Evolutionary conservation across 352 stramenopile genomes (phyloP).

Genomic region (Albugo candida): DNA sequence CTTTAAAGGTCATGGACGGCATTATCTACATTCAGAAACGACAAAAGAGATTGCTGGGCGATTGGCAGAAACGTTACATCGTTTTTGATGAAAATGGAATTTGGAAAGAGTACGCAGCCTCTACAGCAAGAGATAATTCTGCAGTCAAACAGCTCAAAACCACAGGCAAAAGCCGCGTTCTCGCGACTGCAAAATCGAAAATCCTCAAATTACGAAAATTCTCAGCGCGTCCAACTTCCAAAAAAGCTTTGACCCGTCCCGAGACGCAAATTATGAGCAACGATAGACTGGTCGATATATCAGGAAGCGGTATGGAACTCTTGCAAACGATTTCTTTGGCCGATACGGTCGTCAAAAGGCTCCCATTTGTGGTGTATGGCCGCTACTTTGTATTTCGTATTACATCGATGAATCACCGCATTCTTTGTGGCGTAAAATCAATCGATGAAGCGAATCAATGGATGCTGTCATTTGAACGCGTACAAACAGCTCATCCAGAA

Average conservation of each 20-base stretch:
- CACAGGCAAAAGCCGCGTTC: not conserved
- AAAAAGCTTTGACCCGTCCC: slow-evolving; percentile 1
- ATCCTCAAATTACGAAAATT: too few relatives aligned
- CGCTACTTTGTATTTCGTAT: slow-evolving; percentile 39
- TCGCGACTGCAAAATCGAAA: slow-evolving; percentile 1
- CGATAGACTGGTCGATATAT: slow-evolving; percentile 17
- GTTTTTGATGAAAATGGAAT: slow-evolving; percentile 23
- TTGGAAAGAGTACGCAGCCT: slow-evolving; percentile 28
- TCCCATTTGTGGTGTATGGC: slow-evolving; percentile 29
- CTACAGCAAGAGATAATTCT: slow-evolving; percentile 3
- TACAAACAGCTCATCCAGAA: slow-evolving; percentile 5
- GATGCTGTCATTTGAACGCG: slow-evolving; percentile 17
- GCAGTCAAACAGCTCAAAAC: not conserved
- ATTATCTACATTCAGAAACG: too few relatives aligned
- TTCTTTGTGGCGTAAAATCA: slow-evolving; percentile 29
- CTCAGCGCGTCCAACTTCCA: not conserved
- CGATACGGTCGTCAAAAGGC: slow-evolving; percentile 7
- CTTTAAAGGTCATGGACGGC: too few relatives aligned
- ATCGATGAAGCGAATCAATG: slow-evolving; percentile 24
- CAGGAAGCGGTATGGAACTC: not conserved
- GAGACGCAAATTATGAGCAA: slow-evolving; percentile 26
- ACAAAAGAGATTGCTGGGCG: slow-evolving; percentile 16
- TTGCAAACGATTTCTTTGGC: not conserved
- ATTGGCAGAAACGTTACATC: slow-evolving; percentile 55
- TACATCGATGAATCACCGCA: slow-evolving; percentile 9